These are phyloP conservation scores for Pezicula carpinea DNA, from an alignment of 2,329 filamentous ascomycete genomes.

Conservation along the genomic window DNA sequence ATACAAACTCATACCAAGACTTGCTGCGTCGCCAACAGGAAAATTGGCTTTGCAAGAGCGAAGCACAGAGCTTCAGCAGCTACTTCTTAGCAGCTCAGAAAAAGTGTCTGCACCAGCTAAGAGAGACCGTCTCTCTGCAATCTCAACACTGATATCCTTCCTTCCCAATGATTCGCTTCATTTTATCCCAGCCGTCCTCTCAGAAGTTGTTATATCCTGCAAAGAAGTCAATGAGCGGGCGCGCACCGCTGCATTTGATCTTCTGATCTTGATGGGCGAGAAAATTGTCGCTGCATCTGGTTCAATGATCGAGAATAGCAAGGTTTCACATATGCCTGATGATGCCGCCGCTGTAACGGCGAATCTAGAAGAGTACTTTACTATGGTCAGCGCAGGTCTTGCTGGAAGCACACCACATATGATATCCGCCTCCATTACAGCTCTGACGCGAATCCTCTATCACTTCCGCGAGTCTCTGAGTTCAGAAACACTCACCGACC, in stretches of 20 bases:
- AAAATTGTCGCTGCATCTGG: constrained; percentile 65
- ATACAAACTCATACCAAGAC: constrained; percentile 92
- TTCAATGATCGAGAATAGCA: constrained; percentile 75
- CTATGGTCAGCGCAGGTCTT: constrained; percentile 94
- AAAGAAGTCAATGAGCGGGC: constrained; percentile 98
- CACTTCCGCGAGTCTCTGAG: constrained; percentile 75
- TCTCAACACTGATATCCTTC: constrained; percentile 74
- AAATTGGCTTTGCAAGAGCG: constrained; percentile 71
- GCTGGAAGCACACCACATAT: constrained; percentile 92
- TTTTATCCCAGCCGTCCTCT: constrained; percentile 87
- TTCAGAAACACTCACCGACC: constrained; percentile 67
- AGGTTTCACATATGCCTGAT: constrained; percentile 80
- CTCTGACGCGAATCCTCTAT: constrained; percentile 87
- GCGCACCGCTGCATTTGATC: constrained; percentile 80
- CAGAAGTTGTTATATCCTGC: constrained; percentile 91
- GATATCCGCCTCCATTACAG: constrained; percentile 96
- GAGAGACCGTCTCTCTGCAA: constrained; percentile 78
- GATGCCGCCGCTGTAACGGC: constrained; percentile 75
- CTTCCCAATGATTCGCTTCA: constrained; percentile 76
- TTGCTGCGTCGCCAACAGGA: constrained; percentile 77
- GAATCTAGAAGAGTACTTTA: constrained; percentile 91
- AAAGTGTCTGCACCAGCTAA: constrained; percentile 84
- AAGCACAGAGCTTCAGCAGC: constrained; percentile 71
- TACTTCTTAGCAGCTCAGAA: constrained; percentile 74
- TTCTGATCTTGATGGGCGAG: constrained; percentile 83